phyloP scores from a whole-genome alignment of 2,329 filamentous ascomycete species.

The Ophiostoma sp. region DNA sequence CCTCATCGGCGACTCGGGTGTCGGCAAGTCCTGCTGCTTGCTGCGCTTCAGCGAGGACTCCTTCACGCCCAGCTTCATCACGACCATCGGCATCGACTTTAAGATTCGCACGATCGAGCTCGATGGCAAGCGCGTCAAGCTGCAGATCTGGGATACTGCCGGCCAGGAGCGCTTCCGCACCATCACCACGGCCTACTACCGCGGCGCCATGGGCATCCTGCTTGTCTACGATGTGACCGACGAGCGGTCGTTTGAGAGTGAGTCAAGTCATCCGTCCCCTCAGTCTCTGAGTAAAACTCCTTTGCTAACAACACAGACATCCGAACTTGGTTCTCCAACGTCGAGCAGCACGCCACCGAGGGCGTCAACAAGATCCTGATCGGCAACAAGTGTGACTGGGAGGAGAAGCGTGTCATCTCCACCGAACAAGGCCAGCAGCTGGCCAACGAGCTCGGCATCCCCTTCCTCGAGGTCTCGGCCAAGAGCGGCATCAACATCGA shows the following conservation, averaged over 20 bases:
- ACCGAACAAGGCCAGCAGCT: slow-evolving; percentile 91
- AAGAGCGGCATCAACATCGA: slow-evolving; percentile 99
- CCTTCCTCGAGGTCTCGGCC: slow-evolving; percentile 96
- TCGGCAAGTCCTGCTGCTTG: slow-evolving; percentile 96
- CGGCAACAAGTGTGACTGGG: slow-evolving; percentile 99
- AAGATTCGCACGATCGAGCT: slow-evolving; percentile 99
- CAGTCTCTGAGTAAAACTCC: neutral
- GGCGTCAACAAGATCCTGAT: slow-evolving; percentile 99
- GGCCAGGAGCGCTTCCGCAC: slow-evolving; percentile 98
- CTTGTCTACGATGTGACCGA: slow-evolving; percentile 99
- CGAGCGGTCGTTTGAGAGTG: slow-evolving; percentile 93
- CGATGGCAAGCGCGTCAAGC: slow-evolving; percentile 96
- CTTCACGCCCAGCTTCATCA: slow-evolving; percentile 97
- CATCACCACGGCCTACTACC: slow-evolving; percentile 98
- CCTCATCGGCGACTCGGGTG: slow-evolving; percentile 93
- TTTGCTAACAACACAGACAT: slow-evolving; percentile 65
- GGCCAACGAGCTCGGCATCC: slow-evolving; percentile 93
- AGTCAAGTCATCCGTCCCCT: slow-evolving; percentile 37
- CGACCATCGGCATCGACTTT: slow-evolving; percentile 99
- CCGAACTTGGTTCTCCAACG: slow-evolving; percentile 98
- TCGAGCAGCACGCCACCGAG: slow-evolving; percentile 96
- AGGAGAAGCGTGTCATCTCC: slow-evolving; percentile 94
- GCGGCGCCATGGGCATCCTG: slow-evolving; percentile 96
- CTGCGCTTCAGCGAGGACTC: slow-evolving; percentile 96
- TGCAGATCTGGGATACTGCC: slow-evolving; percentile 99